These are phyloP conservation scores for Globisporangium paddicum DNA, from an alignment of 352 stramenopile species.

Conservation along the genomic window DNA sequence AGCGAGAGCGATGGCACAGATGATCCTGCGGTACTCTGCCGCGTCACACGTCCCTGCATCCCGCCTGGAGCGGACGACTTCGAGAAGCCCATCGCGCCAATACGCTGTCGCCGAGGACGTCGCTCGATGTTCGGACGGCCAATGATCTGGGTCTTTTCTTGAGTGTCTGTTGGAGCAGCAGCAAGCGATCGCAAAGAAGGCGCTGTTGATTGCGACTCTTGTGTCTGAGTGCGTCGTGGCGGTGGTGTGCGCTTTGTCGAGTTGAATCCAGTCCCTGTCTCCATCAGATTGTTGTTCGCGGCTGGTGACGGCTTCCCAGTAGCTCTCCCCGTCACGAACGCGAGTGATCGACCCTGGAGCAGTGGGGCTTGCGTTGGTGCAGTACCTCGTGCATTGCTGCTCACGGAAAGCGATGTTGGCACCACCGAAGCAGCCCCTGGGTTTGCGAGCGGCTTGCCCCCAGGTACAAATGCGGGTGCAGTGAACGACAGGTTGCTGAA, in stretches of 20 bases:
- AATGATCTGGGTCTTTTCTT: slow-evolving; percentile 1
- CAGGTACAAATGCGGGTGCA: slow-evolving; percentile 52
- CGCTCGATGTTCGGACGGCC: slow-evolving; percentile 16
- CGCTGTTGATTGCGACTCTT: background rate
- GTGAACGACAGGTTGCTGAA: slow-evolving; percentile 53
- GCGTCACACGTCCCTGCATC: slow-evolving; percentile 9
- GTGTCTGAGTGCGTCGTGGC: background rate
- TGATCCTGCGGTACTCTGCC: slow-evolving; percentile 13
- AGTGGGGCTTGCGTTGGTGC: background rate
- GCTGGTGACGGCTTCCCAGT: slow-evolving; percentile 5
- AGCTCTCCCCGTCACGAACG: slow-evolving; percentile 43
- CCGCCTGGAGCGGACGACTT: slow-evolving; percentile 8
- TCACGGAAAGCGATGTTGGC: background rate
- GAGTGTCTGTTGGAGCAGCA: background rate
- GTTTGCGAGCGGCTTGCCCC: slow-evolving; percentile 8
- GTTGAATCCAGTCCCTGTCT: background rate
- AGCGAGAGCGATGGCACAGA: slow-evolving; percentile 17
- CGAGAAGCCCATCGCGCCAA: slow-evolving; percentile 40
- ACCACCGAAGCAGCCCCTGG: slow-evolving; percentile 5
- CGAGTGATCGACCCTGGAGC: slow-evolving; percentile 31
- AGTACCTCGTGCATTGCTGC: background rate
- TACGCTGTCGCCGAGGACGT: slow-evolving; percentile 46
- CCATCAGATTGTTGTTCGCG: slow-evolving; percentile 14
- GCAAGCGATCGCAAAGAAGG: slow-evolving; percentile 2
- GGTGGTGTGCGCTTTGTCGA: slow-evolving; percentile 4